Base-by-base conservation (phyloP, 805 yeast species). In the Clavispora asparagi region DNA sequence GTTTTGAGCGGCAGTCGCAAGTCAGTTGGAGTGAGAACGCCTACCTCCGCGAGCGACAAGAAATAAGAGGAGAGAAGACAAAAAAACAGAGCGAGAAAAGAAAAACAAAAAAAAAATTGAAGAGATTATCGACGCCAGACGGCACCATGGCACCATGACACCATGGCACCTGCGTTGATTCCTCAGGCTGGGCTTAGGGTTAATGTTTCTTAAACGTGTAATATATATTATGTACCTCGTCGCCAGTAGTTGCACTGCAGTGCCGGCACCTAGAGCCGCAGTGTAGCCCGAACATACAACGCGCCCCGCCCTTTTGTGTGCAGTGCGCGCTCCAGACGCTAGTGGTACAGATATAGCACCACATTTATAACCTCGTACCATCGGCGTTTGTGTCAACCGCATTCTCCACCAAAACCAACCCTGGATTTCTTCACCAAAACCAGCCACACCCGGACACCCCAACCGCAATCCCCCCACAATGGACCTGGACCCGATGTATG, bases 1-100 rank as follows among this genome's bases (percentile, higher is more conserved):
- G 48, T 55, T 5, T 17, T 57, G 29, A 61, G 62, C 44, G 61
- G 62, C 7, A 32, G 48, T 16, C 37, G 27, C 14, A 56, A 55
- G 46, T 16, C 37, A 1, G 35, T 13, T 29, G 35, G 25, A 10
- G 23, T 33, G 13, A 33, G 37, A 33, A 33, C 37, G 25, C 37
- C 37, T 3, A 33, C 37, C n/a, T 33, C 37, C 13, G 25, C 13
- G 6, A 17, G 37, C 37, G 37, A 33, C 12, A 33, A 17, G 37
- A 33, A 10, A 14, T 32, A 7, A 14, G 14, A 8, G 58, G 51
- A 45, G 58, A 52, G 42, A 49, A 11, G 19, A 14, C 9, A 40
- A 42, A 7, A 32, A 14, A 14, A 32, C n/a, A n/a, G n/a, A n/a
- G n/a, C n/a, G 11, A 32, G 19, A n/a, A 32, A 19, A 19, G 23